Conservation (phyloP, 805 yeast species). For the Sugiyamaella valdiviana region DNA sequence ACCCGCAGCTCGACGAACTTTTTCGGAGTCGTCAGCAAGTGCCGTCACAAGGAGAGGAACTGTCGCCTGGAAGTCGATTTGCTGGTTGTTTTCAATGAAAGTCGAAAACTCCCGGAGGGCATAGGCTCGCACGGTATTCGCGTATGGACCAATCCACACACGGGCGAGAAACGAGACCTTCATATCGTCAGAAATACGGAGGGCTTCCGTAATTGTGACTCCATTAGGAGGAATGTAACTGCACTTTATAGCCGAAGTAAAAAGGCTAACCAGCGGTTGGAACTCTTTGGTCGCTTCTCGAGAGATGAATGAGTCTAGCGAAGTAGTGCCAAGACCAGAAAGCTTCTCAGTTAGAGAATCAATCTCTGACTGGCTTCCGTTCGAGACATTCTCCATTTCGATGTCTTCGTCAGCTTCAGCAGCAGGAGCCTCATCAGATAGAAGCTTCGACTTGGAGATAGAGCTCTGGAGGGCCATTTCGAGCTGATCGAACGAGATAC, state of each 20-base stretch:
- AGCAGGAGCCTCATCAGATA: slow-evolving; percentile 14
- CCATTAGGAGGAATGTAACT: not conserved
- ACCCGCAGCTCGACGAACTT: slow-evolving; percentile 30
- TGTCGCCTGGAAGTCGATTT: slow-evolving; percentile 32
- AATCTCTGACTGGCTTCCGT: slow-evolving; percentile 14
- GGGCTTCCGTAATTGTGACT: not conserved
- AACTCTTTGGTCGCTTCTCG: slow-evolving; percentile 11
- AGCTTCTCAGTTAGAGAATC: slow-evolving; percentile 3
- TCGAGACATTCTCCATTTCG: slow-evolving; percentile 10
- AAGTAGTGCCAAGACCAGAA: slow-evolving; percentile 7
- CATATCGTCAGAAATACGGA: slow-evolving; percentile 3
- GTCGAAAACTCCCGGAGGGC: slow-evolving; percentile 27
- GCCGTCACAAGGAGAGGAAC: slow-evolving; percentile 30
- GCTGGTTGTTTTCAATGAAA: slow-evolving; percentile 6
- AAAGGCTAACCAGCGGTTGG: slow-evolving; percentile 3
- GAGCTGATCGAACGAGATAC: slow-evolving; percentile 36
- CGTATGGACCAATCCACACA: slow-evolving; percentile 31
- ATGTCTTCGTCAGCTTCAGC: slow-evolving; percentile 17
- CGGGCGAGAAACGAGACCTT: slow-evolving; percentile 32
- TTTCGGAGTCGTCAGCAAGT: slow-evolving; percentile 30
- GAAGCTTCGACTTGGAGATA: slow-evolving; percentile 29
- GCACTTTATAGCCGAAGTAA: slow-evolving; percentile 6
- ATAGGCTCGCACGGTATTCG: slow-evolving; percentile 31
- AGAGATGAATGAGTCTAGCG: slow-evolving; percentile 14
- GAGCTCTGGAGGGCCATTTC: slow-evolving; percentile 69